These are phyloP conservation scores for Apophysomyces ossiformis DNA, from an alignment of 371 early-diverging fungal genomes.

Conservation along the genomic window DNA sequence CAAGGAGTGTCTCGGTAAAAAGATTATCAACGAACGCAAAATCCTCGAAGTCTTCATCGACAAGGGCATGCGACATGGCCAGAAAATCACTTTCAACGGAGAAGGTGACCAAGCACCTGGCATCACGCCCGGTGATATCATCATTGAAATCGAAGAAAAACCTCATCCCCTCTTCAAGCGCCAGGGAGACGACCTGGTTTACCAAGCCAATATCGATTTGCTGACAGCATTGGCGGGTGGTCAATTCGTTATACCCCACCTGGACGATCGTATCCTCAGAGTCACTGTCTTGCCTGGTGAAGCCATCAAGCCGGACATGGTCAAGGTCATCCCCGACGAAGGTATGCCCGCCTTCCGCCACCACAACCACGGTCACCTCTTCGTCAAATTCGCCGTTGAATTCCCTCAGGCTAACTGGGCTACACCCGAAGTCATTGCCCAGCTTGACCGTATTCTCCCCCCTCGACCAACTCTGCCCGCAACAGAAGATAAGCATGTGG, in stretches of 20 bases:
- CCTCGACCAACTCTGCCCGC: constrained; percentile 51
- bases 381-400: constrained; percentile 86
- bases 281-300: constrained; percentile 93
- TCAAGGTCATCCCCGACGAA: constrained; percentile 83
- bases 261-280: constrained; percentile 88
- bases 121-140: constrained; percentile 81
- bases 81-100: constrained; percentile 88
- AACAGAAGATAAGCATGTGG: constrained; percentile 56
- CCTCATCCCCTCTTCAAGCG: constrained; percentile 88
- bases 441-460: constrained; percentile 73
- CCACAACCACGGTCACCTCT: constrained; percentile 89
- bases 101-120: constrained; percentile 91
- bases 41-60: constrained; percentile 87
- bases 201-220: constrained; percentile 87
- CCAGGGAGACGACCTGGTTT: constrained; percentile 85
- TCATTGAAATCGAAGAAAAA: constrained; percentile 91
- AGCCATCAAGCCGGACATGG: constrained; percentile 79
- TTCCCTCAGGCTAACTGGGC: constrained; percentile 92
- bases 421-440: constrained; percentile 61
- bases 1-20: constrained; percentile 86
- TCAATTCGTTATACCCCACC: constrained; percentile 82
- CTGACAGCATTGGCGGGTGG: constrained; percentile 95
- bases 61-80: constrained; percentile 96
- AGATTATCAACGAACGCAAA: constrained; percentile 79
- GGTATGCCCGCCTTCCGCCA: constrained; percentile 95